These are phyloP conservation scores for Ophiostoma sp. DNA, from an alignment of 2,329 filamentous ascomycete species.

Conservation along the genomic window DNA sequence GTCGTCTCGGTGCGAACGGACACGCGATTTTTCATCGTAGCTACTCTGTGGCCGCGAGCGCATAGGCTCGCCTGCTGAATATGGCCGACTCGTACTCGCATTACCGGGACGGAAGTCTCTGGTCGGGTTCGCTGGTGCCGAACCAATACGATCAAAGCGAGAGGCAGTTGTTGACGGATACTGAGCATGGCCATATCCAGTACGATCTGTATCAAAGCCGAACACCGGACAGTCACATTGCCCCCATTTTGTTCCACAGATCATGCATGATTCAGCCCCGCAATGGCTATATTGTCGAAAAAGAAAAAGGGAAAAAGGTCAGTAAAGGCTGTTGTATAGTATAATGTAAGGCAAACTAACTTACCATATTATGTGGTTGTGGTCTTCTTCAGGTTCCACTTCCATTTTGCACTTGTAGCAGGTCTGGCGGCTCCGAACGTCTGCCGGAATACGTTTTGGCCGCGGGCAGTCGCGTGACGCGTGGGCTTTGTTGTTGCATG, in stretches of 20 bases:
- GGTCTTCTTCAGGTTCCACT: constrained; percentile 79
- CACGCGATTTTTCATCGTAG: constrained; percentile 51
- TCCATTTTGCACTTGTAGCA: constrained; percentile 73
- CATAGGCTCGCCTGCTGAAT: constrained; percentile 12
- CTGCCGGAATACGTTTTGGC: constrained; percentile 66
- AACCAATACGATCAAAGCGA: constrained; percentile 38
- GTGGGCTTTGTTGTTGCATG: constrained; percentile 76
- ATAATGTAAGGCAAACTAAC: constrained; percentile 34
- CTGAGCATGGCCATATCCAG: constrained; percentile 50
- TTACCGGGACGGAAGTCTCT: constrained; percentile 35
- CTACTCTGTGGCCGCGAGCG: constrained; percentile 38
- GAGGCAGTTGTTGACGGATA: constrained; percentile 42
- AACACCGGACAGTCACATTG: constrained; percentile 81
- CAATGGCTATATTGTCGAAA: constrained; percentile 56
- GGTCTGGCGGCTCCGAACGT: constrained; percentile 71
- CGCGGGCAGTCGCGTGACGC: constrained; percentile 64
- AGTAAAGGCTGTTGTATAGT: background rate
- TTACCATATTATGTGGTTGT: constrained; percentile 86
- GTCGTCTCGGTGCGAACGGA: constrained; percentile 35
- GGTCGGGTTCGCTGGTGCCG: constrained; percentile 36
- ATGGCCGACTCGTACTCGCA: constrained; percentile 26
- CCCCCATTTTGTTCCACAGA: constrained; percentile 81
- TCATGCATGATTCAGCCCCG: constrained; percentile 82
- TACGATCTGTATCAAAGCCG: constrained; percentile 58
- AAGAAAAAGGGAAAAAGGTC: background rate